Evolutionary conservation across 768 basidiomycete species (phyloP).

Genomic region (Kwoniella dendrophila): DNA sequence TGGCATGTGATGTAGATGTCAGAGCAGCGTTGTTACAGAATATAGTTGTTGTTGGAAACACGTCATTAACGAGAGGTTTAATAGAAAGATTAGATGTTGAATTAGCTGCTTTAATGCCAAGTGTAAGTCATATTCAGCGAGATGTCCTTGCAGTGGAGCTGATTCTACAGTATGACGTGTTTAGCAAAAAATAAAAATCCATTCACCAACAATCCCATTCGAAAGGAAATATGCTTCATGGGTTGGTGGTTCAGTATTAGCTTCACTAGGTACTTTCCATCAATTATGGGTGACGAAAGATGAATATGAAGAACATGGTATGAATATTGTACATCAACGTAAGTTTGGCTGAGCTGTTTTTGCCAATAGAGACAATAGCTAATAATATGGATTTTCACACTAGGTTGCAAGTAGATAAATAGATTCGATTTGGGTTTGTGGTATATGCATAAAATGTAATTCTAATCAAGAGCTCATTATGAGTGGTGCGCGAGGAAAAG

Average conservation of each 20-base stretch:
- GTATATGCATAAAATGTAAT: constrained; percentile 10
- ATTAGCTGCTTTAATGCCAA: constrained; percentile 71
- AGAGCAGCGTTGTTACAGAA: constrained; percentile 87
- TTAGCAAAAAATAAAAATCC: constrained; percentile 75
- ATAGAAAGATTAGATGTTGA: constrained; percentile 79
- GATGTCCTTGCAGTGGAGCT: too few relatives aligned
- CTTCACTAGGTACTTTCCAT: constrained; percentile 94
- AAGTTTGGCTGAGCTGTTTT: constrained; percentile 23
- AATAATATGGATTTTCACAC: background rate
- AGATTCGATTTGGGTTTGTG: background rate
- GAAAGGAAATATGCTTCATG: constrained; percentile 91
- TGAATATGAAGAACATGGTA: constrained; percentile 55
- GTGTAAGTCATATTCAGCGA: constrained; percentile 66
- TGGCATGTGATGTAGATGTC: constrained; percentile 86
- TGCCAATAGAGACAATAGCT: background rate
- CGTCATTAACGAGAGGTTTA: constrained; percentile 81
- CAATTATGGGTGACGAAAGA: constrained; percentile 58
- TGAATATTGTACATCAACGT: constrained; percentile 53
- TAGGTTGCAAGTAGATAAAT: constrained; percentile 15
- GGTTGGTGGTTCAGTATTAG: constrained; percentile 94
- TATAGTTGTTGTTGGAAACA: constrained; percentile 93
- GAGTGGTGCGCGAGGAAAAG: background rate
- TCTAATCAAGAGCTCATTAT: background rate
- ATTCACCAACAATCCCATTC: constrained; percentile 84
- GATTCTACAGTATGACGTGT: too few relatives aligned